Evolutionary conservation across 176 grass and related monocot genomes (phyloP).

Genomic region (Oryza australiensis): DNA sequence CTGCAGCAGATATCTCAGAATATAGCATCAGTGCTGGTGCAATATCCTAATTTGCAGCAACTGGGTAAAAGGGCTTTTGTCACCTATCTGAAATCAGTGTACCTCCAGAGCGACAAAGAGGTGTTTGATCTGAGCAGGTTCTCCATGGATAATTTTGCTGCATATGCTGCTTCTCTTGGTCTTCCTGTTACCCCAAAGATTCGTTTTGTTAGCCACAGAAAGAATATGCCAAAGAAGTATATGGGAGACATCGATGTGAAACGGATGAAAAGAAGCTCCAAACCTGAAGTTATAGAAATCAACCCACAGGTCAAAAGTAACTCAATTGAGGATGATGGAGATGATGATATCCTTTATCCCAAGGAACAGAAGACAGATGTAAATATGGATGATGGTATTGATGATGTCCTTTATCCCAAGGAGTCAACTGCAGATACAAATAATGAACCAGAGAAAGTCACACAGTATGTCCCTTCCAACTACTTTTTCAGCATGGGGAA

Average conservation of each 20-base stretch:
- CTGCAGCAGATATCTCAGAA: constrained; percentile 76
- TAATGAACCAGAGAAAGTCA: constrained; percentile 33
- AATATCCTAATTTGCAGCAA: constrained; percentile 72
- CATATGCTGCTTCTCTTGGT: constrained; percentile 79
- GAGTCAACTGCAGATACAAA: constrained; percentile 32
- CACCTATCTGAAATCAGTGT: constrained; percentile 81
- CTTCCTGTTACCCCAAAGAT: constrained; percentile 70
- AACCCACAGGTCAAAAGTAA: constrained; percentile 23
- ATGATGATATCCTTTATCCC: constrained; percentile 64
- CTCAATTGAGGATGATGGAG: constrained; percentile 37
- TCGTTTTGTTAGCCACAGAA: constrained; percentile 64
- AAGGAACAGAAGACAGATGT: constrained; percentile 48
- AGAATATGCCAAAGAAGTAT: constrained; percentile 31
- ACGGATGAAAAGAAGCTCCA: constrained; percentile 16
- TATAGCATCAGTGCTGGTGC: constrained; percentile 72
- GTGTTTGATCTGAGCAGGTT: constrained; percentile 79
- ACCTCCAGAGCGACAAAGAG: constrained; percentile 63
- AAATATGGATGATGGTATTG: constrained; percentile 28
- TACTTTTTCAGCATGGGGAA: not conserved
- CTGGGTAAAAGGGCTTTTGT: constrained; percentile 83
- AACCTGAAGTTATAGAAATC: constrained; percentile 41
- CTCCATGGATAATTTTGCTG: constrained; percentile 69
- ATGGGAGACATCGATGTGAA: constrained; percentile 19
- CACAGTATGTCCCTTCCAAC: constrained; percentile 41
- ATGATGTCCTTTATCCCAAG: constrained; percentile 62